Evolutionary conservation across 1,284 basidiomycete genomes (phyloP).

Genomic region (Ganoderma multipileum): DNA sequence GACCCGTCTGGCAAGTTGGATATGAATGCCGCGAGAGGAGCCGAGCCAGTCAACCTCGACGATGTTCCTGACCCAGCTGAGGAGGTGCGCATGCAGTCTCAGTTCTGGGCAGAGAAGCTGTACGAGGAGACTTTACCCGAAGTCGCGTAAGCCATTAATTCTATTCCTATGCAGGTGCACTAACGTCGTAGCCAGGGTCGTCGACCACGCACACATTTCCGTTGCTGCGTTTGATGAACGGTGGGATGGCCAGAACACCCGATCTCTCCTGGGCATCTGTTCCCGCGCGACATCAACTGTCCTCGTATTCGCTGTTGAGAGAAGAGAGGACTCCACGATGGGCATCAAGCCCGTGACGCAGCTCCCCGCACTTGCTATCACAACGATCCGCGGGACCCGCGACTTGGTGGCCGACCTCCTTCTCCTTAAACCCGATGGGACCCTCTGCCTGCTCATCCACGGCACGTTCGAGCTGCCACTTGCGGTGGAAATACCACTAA

Average conservation of each 20-base stretch:
- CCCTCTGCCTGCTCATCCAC: slow-evolving; percentile 64
- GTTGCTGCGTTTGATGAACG: slow-evolving; percentile 71
- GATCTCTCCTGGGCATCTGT: slow-evolving; percentile 64
- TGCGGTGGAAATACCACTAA: slow-evolving; percentile 23
- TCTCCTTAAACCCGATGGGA: slow-evolving; percentile 60
- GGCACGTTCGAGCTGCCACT: slow-evolving; percentile 57
- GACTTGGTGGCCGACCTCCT: slow-evolving; percentile 71
- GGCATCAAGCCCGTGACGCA: slow-evolving; percentile 48
- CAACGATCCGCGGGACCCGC: slow-evolving; percentile 69
- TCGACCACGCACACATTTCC: slow-evolving; percentile 49
- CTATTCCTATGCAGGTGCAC: neutral
- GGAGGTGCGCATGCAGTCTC: slow-evolving; percentile 69
- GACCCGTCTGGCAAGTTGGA: slow-evolving; percentile 40
- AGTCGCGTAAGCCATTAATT: slow-evolving; percentile 54
- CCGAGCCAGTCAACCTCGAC: slow-evolving; percentile 50
- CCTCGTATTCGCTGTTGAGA: slow-evolving; percentile 55
- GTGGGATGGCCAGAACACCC: slow-evolving; percentile 58
- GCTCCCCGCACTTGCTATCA: slow-evolving; percentile 57
- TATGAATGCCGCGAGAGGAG: slow-evolving; percentile 68
- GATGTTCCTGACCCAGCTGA: slow-evolving; percentile 49
- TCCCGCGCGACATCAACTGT: slow-evolving; percentile 55
- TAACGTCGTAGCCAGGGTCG: slow-evolving; percentile 22
- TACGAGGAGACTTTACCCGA: slow-evolving; percentile 54
- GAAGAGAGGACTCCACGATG: slow-evolving; percentile 49
- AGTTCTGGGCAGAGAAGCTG: slow-evolving; percentile 73